These are phyloP conservation scores for Boletus sp. DNA, from an alignment of 768 basidiomycete genomes.

Conservation along the genomic window DNA sequence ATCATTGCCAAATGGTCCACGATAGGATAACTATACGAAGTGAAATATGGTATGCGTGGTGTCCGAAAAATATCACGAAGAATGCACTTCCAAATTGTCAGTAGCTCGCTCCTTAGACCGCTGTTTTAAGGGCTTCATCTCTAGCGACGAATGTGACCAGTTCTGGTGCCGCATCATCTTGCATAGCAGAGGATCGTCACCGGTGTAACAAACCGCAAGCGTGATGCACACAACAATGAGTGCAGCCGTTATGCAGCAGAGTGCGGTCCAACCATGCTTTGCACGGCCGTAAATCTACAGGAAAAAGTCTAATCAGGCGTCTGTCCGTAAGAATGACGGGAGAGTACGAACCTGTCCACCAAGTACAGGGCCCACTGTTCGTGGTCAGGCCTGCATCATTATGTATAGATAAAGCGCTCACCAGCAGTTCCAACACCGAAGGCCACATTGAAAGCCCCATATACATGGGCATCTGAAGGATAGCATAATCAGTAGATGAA, in stretches of 20 bases:
- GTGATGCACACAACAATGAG: conserved; percentile 39
- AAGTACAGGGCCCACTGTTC: conserved; percentile 63
- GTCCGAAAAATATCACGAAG: conserved; percentile 9
- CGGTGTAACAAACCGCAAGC: conserved; percentile 48
- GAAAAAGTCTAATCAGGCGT: conserved; percentile 2
- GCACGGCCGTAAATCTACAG: conserved; percentile 58
- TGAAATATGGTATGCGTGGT: background rate
- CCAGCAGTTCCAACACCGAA: conserved; percentile 64
- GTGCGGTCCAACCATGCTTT: conserved; percentile 56
- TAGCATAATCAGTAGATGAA: background rate
- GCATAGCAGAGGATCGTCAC: conserved; percentile 42
- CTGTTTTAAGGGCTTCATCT: conserved; percentile 8
- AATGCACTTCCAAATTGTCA: background rate
- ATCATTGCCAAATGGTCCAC: conserved; percentile 10
- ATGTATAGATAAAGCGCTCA: conserved; percentile 31
- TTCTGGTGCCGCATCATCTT: conserved; percentile 25
- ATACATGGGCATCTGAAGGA: conserved; percentile 64
- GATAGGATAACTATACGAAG: background rate
- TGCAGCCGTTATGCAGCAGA: conserved; percentile 49
- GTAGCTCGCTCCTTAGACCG: background rate
- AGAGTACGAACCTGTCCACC: conserved; percentile 56
- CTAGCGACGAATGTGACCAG: conserved; percentile 9
- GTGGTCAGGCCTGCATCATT: conserved; percentile 1
- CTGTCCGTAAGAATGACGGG: background rate
- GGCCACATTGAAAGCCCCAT: conserved; percentile 71